Conservation (phyloP, 768 basidiomycete species). For the Phlebiopsis flavidoalba region DNA sequence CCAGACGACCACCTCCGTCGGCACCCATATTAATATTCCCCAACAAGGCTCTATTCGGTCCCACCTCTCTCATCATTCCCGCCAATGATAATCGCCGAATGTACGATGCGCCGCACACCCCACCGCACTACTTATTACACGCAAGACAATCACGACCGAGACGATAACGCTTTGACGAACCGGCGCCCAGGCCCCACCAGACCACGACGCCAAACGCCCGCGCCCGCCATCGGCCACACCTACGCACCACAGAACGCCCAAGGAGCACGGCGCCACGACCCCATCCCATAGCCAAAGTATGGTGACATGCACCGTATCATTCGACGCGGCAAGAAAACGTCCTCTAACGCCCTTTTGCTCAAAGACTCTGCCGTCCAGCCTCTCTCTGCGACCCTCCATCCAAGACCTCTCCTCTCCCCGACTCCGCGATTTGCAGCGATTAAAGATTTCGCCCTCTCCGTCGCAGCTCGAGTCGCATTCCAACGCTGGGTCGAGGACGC, state of each 20-base stretch:
- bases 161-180: conserved; percentile 9
- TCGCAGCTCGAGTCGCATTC: conserved; percentile 34
- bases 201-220: neutral
- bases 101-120: neutral
- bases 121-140: neutral
- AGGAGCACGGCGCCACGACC: conserved; percentile 3
- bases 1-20: neutral
- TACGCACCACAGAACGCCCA: neutral
- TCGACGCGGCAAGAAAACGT: neutral
- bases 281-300: conserved; percentile 8
- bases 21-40: neutral
- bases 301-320: neutral
- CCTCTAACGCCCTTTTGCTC: neutral
- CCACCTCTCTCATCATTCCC: neutral
- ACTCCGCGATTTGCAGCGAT: conserved; percentile 11
- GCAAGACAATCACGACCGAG: conserved; percentile 8
- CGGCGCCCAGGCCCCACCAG: neutral
- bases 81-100: neutral
- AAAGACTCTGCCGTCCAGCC: neutral
- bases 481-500: conserved; percentile 42
- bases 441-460: conserved; percentile 20
- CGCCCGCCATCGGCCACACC: neutral
- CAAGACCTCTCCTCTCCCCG: conserved; percentile 5
- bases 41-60: neutral
- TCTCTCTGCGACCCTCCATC: conserved; percentile 11